Percentiles rank a stretch among this genome's conserved stretches.
Evolutionary conservation across 768 basidiomycete genomes (phyloP).

Genomic region (Crucibulum laeve): DNA sequence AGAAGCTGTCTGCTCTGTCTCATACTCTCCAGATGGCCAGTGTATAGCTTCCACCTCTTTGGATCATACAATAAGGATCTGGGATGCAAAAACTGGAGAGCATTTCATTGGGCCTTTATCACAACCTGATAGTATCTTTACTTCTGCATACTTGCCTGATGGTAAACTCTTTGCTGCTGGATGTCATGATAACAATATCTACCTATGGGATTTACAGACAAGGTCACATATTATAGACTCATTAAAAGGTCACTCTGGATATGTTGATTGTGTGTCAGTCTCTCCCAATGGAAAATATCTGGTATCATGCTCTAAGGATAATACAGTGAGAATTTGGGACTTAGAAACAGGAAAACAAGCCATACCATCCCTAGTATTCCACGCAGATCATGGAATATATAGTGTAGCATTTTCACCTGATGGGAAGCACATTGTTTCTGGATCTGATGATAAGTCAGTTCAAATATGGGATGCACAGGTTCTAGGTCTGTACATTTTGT

Average conservation of each 20-base stretch:
- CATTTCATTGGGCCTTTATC: neutral
- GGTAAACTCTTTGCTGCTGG: neutral
- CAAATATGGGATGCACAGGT: too few relatives aligned
- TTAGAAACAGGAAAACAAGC: too few relatives aligned
- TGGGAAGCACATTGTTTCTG: too few relatives aligned
- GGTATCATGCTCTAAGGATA: neutral
- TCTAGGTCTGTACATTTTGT: too few relatives aligned
- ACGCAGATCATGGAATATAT: too few relatives aligned
- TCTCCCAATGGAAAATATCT: neutral
- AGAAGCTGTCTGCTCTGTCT: neutral
- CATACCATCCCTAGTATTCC: too few relatives aligned
- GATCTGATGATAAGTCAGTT: too few relatives aligned
- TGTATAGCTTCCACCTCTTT: slow-evolving; percentile 4
- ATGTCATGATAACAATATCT: neutral
- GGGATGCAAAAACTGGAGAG: slow-evolving; percentile 1
- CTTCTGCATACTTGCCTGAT: neutral
- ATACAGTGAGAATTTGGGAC: neutral
- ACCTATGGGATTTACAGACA: neutral
- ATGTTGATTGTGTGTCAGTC: neutral
- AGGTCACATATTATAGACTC: neutral
- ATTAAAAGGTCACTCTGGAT: neutral
- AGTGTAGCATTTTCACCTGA: too few relatives aligned
- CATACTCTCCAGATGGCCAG: slow-evolving; percentile 2
- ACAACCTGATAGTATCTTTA: neutral
- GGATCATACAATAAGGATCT: slow-evolving; percentile 3